Percentiles rank a stretch among this genome's conserved stretches.
phyloP scores from a whole-genome alignment of 2,329 filamentous ascomycete species.

The Lachnum nothofagi region DNA sequence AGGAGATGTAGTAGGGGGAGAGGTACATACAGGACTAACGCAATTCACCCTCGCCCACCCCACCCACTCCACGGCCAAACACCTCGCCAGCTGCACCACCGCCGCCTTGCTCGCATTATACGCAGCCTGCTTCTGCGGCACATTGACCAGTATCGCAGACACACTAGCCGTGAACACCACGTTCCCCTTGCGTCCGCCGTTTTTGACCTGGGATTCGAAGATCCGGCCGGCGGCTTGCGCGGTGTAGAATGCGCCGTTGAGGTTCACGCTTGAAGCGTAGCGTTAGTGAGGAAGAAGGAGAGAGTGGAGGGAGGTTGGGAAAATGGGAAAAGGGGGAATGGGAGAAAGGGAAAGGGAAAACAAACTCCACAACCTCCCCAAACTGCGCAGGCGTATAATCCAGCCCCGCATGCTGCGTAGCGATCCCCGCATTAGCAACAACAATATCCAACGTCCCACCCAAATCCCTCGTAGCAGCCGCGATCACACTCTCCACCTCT shows the following conservation, averaged over 20 bases:
- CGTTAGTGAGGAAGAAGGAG: too few species aligned
- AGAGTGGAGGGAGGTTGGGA: too few species aligned
- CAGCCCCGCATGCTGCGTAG: constrained; percentile 34
- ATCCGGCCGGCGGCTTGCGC: constrained; percentile 39
- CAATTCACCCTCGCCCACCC: constrained; percentile 39
- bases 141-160: constrained; percentile 38
- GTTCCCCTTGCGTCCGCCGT: constrained; percentile 26
- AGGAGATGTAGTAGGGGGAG: too few species aligned
- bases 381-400: constrained; percentile 40
- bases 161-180: constrained; percentile 40
- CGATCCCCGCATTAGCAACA: constrained; percentile 39
- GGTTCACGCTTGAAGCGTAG: too few species aligned
- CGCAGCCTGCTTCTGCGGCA: constrained; percentile 39
- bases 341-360: too few species aligned
- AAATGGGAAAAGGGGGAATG: too few species aligned
- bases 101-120: constrained; percentile 43
- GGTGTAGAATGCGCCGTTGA: constrained; percentile 38
- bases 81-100: constrained; percentile 38
- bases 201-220: constrained; percentile 31
- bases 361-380: constrained; percentile 35
- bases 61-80: constrained; percentile 41
- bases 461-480: constrained; percentile 17
- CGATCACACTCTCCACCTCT: constrained; percentile 1
- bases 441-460: constrained; percentile 37
- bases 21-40: constrained; percentile 32